phyloP scores from a whole-genome alignment of 1,139 yeast genomes.

The Nakaseomyces sp. region DNA sequence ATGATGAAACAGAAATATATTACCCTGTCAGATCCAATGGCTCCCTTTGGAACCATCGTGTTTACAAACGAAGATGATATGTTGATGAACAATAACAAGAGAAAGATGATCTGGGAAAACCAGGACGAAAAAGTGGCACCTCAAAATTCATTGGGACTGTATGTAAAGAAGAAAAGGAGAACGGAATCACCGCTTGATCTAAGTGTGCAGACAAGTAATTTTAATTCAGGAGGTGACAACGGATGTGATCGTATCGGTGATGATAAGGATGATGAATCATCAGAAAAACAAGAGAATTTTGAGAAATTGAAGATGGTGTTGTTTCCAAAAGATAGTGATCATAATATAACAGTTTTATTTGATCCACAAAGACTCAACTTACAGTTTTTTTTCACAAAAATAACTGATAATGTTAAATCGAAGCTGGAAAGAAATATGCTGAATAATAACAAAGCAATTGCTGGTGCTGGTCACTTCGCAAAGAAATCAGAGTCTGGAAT shows the following conservation, averaged over 20 bases:
- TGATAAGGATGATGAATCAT: constrained; percentile 4
- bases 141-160: constrained; percentile 12
- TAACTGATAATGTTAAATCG: constrained; percentile 10
- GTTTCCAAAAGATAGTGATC: constrained; percentile 18
- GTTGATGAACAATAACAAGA: neutral
- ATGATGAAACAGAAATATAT: constrained; percentile 21
- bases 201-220: neutral
- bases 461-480: constrained; percentile 2
- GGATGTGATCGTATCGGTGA: constrained; percentile 6
- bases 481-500: neutral
- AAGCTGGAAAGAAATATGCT: constrained; percentile 8
- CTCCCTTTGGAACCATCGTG: constrained; percentile 24
- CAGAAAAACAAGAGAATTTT: neutral
- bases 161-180: constrained; percentile 14
- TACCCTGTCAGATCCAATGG: constrained; percentile 28
- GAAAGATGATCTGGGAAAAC: neutral
- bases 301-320: constrained; percentile 15
- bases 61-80: constrained; percentile 3
- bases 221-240: neutral
- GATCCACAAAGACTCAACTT: constrained; percentile 15
- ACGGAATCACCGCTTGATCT: constrained; percentile 7
- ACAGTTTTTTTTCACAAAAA: constrained; percentile 24
- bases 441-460: neutral
- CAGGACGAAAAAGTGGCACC: neutral
- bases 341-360: constrained; percentile 21